Evolutionary conservation across 176 grass and related monocot species (phyloP), one percentile per base, ranked within the genome.

Genomic region (Pharus latifolius): DNA sequence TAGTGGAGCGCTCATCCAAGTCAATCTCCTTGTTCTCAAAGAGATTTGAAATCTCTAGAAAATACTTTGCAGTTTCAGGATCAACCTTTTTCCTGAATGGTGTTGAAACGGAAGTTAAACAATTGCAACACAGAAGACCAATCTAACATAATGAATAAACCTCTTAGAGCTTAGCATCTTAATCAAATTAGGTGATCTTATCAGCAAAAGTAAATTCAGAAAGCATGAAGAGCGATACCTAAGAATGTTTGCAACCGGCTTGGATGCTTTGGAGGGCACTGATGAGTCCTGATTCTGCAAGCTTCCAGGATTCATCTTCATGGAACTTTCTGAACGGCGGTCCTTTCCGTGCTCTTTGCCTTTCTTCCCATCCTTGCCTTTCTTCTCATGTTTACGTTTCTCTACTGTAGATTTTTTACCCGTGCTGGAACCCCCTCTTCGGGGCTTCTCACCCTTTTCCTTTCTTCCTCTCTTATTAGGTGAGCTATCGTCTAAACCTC

Each of bases 41-140:
- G 15, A 93, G 64, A 55, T 90, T 90, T 30, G 89, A 76, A 65
- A 98, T 90, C 88, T 90, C 94, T 31, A 85, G 46, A 57, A 88
- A 98, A 65, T 98, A 98, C 57, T 78, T 98, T 22, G 74, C 67
- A 12, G 94, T 93, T 80, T 98, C 94, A 53, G 89, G 89, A 83
- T 98, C 89, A 52, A 98, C 89, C 26, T 63, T 87, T 82, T 80
- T 92, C 80, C 94, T 92, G 29, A 22, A 81, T 7, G 68, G 61
- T 65, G 17, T 56, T 62, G 3, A 73, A n/a, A 23, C 9, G 28
- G 9, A 14, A 57, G 22, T 78, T 71, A 28, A 24, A 44, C 50
- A 56, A 22, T 4, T 68, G 11, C 44, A 56, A 67, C 24, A 54
- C 22, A 41, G 50, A 32, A 13, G 22, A 25, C 25, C 4, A 2